These are phyloP conservation scores for Cunninghamia lanceolata DNA, from an alignment of 75 land plant species.

Conservation along the genomic window DNA sequence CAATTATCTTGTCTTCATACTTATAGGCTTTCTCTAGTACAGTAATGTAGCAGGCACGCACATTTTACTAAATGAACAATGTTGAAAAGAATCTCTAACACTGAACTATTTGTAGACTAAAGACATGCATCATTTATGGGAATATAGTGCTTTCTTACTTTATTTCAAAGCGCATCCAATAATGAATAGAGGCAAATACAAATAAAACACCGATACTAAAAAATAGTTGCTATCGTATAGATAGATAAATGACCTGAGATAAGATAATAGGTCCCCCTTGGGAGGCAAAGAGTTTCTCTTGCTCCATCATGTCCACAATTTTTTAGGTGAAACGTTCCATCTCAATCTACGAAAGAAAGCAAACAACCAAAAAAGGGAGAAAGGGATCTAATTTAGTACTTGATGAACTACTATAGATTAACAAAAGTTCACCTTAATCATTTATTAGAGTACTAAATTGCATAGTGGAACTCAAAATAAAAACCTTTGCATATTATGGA, in stretches of 20 bases:
- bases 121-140: neutral
- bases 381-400: neutral
- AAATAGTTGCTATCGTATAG: neutral
- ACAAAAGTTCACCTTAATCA: neutral
- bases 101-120: neutral
- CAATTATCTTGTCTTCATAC: too few relatives aligned
- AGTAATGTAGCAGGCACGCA: too few relatives aligned
- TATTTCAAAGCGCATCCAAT: neutral
- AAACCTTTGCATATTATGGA: neutral
- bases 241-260: slow-evolving; percentile 46
- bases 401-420: neutral
- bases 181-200: neutral
- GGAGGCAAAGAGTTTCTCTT: slow-evolving; percentile 56
- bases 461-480: neutral
- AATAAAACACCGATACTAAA: neutral
- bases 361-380: slow-evolving; percentile 12
- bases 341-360: slow-evolving; percentile 30
- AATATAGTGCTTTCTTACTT: neutral
- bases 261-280: slow-evolving; percentile 80
- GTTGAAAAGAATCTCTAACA: neutral
- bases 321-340: slow-evolving; percentile 61
- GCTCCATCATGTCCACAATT: slow-evolving; percentile 69
- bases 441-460: neutral
- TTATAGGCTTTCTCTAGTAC: too few relatives aligned
- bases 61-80: too few relatives aligned